A percentile compares a stretch with the other conserved stretches of the same genome.
Conservation (phyloP, 768 basidiomycete genomes). For the Tylopilus plumbeoviolaceoides region DNA sequence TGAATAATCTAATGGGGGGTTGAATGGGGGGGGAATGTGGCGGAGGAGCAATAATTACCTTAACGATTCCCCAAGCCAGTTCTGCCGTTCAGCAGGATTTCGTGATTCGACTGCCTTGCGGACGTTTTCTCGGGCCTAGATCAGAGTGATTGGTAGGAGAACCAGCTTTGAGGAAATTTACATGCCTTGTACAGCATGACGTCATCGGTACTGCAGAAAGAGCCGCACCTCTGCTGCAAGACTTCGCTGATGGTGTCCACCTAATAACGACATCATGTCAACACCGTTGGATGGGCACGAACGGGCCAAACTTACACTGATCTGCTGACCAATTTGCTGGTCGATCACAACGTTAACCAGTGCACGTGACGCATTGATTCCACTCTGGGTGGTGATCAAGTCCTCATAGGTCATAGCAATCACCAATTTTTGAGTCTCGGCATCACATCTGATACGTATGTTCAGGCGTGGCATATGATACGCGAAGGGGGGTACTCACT, state of each 20-base stretch:
- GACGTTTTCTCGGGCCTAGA: slow-evolving; percentile 87
- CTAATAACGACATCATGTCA: slow-evolving; percentile 37
- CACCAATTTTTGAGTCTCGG: slow-evolving; percentile 66
- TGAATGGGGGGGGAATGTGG: slow-evolving; percentile 3
- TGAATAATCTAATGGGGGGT: slow-evolving; percentile 61
- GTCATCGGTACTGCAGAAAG: slow-evolving; percentile 97
- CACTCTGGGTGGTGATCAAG: slow-evolving; percentile 79
- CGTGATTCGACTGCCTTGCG: slow-evolving; percentile 83
- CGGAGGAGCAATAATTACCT: slow-evolving; percentile 45
- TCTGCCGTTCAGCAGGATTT: slow-evolving; percentile 68
- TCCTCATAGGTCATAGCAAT: slow-evolving; percentile 77
- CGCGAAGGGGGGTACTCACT: slow-evolving; percentile 45
- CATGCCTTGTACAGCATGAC: slow-evolving; percentile 93
- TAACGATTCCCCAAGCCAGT: slow-evolving; percentile 81
- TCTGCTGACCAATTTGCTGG: slow-evolving; percentile 96
- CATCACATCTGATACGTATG: slow-evolving; percentile 54
- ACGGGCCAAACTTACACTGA: slow-evolving; percentile 58
- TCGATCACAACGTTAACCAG: slow-evolving; percentile 96
- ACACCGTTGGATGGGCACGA: neutral
- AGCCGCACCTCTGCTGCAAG: slow-evolving; percentile 90
- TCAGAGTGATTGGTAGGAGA: slow-evolving; percentile 2
- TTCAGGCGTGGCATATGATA: slow-evolving; percentile 5
- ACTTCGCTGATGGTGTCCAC: slow-evolving; percentile 97
- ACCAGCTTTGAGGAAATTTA: slow-evolving; percentile 3
- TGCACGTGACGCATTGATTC: slow-evolving; percentile 82